A percentile compares a stretch with the other conserved stretches of the same genome.
These are phyloP conservation scores for Talaromyces wortmannii DNA, from an alignment of 495 filamentous ascomycete species.

Conservation along the genomic window DNA sequence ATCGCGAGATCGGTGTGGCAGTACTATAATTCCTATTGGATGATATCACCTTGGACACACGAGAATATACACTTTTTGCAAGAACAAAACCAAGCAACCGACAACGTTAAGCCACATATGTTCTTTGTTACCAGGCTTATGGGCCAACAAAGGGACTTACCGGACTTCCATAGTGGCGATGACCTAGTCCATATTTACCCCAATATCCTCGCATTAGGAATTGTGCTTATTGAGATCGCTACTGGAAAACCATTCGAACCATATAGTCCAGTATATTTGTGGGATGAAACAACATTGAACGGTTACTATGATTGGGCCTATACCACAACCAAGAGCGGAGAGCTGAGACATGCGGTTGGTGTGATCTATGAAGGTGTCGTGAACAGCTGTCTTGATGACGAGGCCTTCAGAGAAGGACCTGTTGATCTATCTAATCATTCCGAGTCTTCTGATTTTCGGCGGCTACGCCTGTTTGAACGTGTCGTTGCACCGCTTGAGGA, in stretches of 20 bases:
- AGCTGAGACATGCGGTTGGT: background rate
- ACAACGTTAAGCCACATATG: background rate
- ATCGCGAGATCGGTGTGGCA: constrained; percentile 14
- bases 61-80: constrained; percentile 6
- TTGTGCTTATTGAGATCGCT: background rate
- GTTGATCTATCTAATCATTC: too few relatives aligned
- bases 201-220: background rate
- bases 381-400: background rate
- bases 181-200: background rate
- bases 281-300: background rate
- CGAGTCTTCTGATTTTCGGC: too few relatives aligned
- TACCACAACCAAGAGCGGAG: background rate
- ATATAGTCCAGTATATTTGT: background rate
- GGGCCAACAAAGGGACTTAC: background rate
- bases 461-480: background rate
- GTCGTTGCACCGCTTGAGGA: background rate
- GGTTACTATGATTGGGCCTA: background rate
- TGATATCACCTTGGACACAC: constrained; percentile 10
- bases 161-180: background rate
- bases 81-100: background rate
- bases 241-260: background rate
- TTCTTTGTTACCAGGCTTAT: background rate
- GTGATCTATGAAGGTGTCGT: background rate
- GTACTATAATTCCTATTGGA: constrained; percentile 13
- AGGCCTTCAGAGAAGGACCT: background rate